Evolutionary conservation across 164 flowering plant genomes (phyloP).

Genomic region (Vitis riparia): DNA sequence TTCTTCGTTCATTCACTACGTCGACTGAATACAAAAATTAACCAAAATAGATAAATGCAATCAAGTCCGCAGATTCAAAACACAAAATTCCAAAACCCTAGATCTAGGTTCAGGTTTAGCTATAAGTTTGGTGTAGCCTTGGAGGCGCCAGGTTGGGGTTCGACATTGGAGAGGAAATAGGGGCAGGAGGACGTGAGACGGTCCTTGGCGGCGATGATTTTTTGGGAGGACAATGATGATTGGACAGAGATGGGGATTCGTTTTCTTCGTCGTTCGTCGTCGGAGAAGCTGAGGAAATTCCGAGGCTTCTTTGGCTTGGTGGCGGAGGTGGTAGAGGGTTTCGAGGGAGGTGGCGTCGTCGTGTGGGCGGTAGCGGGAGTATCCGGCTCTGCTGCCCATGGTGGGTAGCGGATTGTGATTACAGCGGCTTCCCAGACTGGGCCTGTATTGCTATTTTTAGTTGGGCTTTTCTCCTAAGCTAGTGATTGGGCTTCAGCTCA

Average conservation of each 20-base stretch:
- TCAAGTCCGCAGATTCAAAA: too few species aligned
- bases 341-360: slow-evolving; percentile 26
- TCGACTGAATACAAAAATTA: too few species aligned
- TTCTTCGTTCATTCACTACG: too few species aligned
- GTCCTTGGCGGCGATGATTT: slow-evolving; percentile 47
- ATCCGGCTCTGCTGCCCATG: slow-evolving; percentile 41
- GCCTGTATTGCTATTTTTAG: too few species aligned
- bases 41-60: too few species aligned
- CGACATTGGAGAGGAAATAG: slow-evolving; percentile 61
- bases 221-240: slow-evolving; percentile 45
- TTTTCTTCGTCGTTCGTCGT: slow-evolving; percentile 55
- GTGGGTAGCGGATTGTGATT: neutral
- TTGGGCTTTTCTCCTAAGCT: too few species aligned
- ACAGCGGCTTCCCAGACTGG: too few species aligned
- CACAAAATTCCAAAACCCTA: too few species aligned
- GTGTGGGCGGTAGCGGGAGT: slow-evolving; percentile 55
- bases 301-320: slow-evolving; percentile 38
- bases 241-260: slow-evolving; percentile 30
- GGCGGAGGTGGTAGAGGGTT: slow-evolving; percentile 20
- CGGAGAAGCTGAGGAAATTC: slow-evolving; percentile 84
- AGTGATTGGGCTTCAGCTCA: too few species aligned
- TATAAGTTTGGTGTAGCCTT: slow-evolving; percentile 78
- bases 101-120: slow-evolving; percentile 14
- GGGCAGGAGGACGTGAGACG: slow-evolving; percentile 31
- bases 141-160: slow-evolving; percentile 85